Evolutionary conservation across 495 filamentous ascomycete genomes (phyloP), one percentile per base, ranked within the genome.

Genomic region (Immersiella caudata): DNA sequence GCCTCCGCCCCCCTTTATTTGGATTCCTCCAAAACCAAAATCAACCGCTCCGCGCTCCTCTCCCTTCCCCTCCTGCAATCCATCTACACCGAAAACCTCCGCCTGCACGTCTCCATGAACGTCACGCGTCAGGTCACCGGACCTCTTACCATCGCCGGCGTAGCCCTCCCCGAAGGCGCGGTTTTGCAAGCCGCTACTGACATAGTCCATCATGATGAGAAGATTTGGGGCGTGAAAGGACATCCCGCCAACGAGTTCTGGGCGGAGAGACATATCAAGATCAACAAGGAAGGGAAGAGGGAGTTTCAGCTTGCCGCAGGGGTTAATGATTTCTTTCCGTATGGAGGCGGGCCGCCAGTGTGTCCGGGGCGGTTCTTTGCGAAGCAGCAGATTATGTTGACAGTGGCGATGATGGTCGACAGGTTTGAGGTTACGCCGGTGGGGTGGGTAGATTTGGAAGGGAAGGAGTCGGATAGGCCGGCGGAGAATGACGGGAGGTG

Each of bases 1-100:
- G 7, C 21, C 4, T 33, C 62, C 14, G 71, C 70, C 22, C 29
- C 29, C 4, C 29, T 33, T 8, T 33, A 33, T 33, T 8, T 33
- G 4, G 29, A 8, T 8, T 8, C 29, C 29, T 8, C 29, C 29
- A 62, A 66, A 25, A 60, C 64, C 0, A 26, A 49, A 20, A 67
- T 79, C 18, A 66, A 81, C 63, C 57, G 69, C 11, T 46, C 68
- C 36, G 73, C 68, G 29, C 68, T 82, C 1, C 36, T 68, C 18
- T 40, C 72, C 3, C 66, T 74, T 8, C 79, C 79, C 1, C 68
- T 82, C 2, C 68, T 81, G 1, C 73, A 78, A 60, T 80, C 79
- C 0, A 62, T 80, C 22, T 82, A 78, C 57, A 65, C 66, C 22
- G 80, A 82, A 63, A 68, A 66, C 1, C 69, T 83, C 16, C 76